phyloP scores from a whole-genome alignment of 768 basidiomycete genomes.

The Lentinula boryana region DNA sequence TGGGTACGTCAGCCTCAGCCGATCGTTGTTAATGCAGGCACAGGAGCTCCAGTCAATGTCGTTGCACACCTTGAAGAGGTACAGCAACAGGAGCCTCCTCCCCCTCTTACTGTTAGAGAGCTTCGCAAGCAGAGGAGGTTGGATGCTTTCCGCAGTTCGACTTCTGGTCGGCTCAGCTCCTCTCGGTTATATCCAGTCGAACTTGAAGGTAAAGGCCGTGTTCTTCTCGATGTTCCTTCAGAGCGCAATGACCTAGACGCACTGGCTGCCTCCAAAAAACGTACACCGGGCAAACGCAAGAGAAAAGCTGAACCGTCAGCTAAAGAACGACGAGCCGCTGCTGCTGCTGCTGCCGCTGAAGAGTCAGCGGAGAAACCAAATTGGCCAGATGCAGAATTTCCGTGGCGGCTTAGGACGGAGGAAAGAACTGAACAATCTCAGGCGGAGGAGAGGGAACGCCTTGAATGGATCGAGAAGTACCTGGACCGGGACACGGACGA shows the following conservation, averaged over 20 bases:
- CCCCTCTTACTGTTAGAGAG: constrained; percentile 51
- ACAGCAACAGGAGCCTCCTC: constrained; percentile 18
- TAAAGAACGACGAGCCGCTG: constrained; percentile 26
- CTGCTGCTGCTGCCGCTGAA: constrained; percentile 19
- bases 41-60: constrained; percentile 37
- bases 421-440: constrained; percentile 46
- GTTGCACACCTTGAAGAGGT: constrained; percentile 34
- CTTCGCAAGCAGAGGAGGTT: constrained; percentile 61
- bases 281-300: constrained; percentile 32
- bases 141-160: constrained; percentile 53
- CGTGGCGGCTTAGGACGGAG: constrained; percentile 63
- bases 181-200: constrained; percentile 55
- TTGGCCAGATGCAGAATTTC: constrained; percentile 77
- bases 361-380: constrained; percentile 47
- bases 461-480: constrained; percentile 65
- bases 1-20: constrained; percentile 56
- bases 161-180: constrained; percentile 13
- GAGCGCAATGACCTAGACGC: constrained; percentile 25
- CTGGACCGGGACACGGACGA: constrained; percentile 69
- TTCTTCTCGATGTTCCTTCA: constrained; percentile 53
- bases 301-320: constrained; percentile 40
- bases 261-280: constrained; percentile 29
- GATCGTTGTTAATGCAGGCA: constrained; percentile 29
- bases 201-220: constrained; percentile 63
- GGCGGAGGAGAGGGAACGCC: constrained; percentile 51